Conservation (phyloP, 257 asterid species). For the Fraxinus americana region DNA sequence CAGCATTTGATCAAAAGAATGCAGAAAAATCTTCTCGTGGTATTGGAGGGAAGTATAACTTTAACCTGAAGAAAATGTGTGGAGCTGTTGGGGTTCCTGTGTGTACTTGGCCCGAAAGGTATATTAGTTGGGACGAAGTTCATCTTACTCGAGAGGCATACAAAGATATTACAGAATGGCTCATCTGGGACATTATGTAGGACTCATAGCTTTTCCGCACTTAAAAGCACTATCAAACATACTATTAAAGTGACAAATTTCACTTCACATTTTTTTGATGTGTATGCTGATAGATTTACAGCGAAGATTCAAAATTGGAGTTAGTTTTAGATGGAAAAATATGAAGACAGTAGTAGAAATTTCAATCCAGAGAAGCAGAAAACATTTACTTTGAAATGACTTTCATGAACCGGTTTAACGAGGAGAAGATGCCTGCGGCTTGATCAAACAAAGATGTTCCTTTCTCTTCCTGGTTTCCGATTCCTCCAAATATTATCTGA, state of each 20-base stretch:
- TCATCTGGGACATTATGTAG: neutral
- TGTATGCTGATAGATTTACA: neutral
- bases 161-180: constrained; percentile 7
- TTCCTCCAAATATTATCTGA: constrained; percentile 76
- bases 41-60: constrained; percentile 33
- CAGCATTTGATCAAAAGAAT: constrained; percentile 22
- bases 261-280: neutral
- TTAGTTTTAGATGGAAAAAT: neutral
- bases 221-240: too few species aligned
- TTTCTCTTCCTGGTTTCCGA: constrained; percentile 48
- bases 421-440: constrained; percentile 82
- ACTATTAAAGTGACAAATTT: neutral
- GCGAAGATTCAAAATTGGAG: neutral
- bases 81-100: constrained; percentile 21
- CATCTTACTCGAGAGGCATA: constrained; percentile 35
- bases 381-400: constrained; percentile 68
- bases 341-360: neutral
- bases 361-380: neutral
- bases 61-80: constrained; percentile 9
- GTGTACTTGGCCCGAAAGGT: constrained; percentile 14
- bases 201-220: too few species aligned
- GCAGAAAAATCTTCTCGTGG: constrained; percentile 37
- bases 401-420: constrained; percentile 81
- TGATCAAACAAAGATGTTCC: constrained; percentile 71
- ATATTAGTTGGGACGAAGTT: constrained; percentile 38